Evolutionary conservation across 148 eudicot species (phyloP), one percentile per base, ranked within the genome.

Genomic region (Vaccinium macrocarpon): DNA sequence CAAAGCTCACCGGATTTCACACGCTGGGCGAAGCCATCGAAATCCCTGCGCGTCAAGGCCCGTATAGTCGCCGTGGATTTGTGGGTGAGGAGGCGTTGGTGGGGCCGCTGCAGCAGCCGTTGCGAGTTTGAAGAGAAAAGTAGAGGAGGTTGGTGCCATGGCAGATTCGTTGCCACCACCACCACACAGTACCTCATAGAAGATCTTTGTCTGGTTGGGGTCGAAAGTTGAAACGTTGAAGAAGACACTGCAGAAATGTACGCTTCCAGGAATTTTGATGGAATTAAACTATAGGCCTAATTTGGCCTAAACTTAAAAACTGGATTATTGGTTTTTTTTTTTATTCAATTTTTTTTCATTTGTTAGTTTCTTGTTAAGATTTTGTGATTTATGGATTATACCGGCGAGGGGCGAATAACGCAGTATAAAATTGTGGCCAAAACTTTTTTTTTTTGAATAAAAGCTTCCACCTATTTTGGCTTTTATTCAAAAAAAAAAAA

Each of bases 1-100:
- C 90, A 92, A 21, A 89, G 91, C 68, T 97, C 96, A 8, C 99
- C 97, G 49, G 99, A 93, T 0, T 87, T 79, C 38, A 95, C 86
- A 23, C 96, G 94, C 66, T 55, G 78, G n/a, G 93, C 90, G 83
- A 97, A 93, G 8, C 90, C 82, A 25, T 96, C 98, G 89, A 94
- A 91, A 85, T 96, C 94, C 83, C 86, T 91, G 50, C 97, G 91
- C 82, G 85, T 82, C 82, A 93, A 96, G 29, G 95, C 91, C 14
- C 46, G 86, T 8, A 87, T 76, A 32, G 75, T 12, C 29, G 48
- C 21, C 42, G 32, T 2, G 55, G 75, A 84, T 84, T 77, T 88
- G 5, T 61, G 81, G 53, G 66, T 48, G 16, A 71, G 21, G 81
- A 86, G 80, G 15, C 21, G 81, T 62, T n/a, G 83, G 84, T 16